A percentile compares a stretch with the other conserved stretches of the same genome.
These are phyloP conservation scores for Pseudopyrenochaeta lycopersici DNA, from an alignment of 2,329 filamentous ascomycete species.

Conservation along the genomic window DNA sequence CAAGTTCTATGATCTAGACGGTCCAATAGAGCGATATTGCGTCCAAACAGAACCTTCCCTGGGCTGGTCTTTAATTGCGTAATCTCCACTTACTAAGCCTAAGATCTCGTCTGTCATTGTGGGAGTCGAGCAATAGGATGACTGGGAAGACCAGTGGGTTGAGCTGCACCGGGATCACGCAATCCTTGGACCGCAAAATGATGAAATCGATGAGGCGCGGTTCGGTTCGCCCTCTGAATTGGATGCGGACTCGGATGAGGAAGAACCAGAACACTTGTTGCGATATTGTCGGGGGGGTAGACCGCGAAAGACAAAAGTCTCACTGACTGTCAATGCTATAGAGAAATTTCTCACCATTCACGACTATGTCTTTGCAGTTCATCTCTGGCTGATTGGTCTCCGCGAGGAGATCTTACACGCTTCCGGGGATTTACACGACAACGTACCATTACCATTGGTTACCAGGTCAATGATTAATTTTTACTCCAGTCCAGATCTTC, in stretches of 20 bases:
- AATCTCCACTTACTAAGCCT: slow-evolving; percentile 14
- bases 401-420: slow-evolving; percentile 6
- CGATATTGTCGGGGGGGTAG: slow-evolving; percentile 9
- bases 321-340: slow-evolving; percentile 4
- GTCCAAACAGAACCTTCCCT: slow-evolving; percentile 2
- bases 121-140: slow-evolving; percentile 5
- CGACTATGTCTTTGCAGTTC: slow-evolving; percentile 8
- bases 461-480: slow-evolving; percentile 3
- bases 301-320: slow-evolving; percentile 8
- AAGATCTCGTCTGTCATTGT: slow-evolving; percentile 15
- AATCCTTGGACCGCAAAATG: neutral
- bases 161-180: slow-evolving; percentile 6
- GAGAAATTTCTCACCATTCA: slow-evolving; percentile 7
- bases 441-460: slow-evolving; percentile 2
- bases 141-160: slow-evolving; percentile 10
- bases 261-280: slow-evolving; percentile 9
- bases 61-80: slow-evolving; percentile 7
- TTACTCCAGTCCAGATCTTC: neutral
- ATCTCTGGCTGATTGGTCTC: slow-evolving; percentile 5
- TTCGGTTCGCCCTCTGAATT: slow-evolving; percentile 12
- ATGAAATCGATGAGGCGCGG: neutral
- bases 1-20: slow-evolving; percentile 3
- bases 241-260: slow-evolving; percentile 12
- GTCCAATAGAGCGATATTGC: slow-evolving; percentile 5
- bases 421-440: slow-evolving; percentile 2